These are phyloP conservation scores for Vigna unguiculata DNA, from an alignment of 306 rosid genomes.

Conservation along the genomic window DNA sequence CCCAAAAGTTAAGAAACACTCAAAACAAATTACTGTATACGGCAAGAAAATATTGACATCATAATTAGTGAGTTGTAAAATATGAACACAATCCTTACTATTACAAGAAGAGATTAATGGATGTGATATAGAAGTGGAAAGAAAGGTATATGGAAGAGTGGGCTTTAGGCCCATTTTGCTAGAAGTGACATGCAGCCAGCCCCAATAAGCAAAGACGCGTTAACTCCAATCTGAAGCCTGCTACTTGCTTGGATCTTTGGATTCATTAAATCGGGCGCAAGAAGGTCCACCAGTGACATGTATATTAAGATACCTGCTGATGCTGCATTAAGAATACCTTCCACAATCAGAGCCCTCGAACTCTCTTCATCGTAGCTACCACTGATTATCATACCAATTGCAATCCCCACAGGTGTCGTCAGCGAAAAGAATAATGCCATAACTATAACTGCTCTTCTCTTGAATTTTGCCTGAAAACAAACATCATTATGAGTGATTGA, in stretches of 20 bases:
- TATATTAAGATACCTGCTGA: slow-evolving; percentile 48
- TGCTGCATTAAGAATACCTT: slow-evolving; percentile 35
- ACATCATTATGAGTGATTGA: too few species aligned
- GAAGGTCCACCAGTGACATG: slow-evolving; percentile 61
- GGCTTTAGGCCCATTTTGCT: slow-evolving; percentile 52
- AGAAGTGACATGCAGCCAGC: slow-evolving; percentile 56
- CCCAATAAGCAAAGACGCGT: slow-evolving; percentile 51
- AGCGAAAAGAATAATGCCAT: slow-evolving; percentile 59
- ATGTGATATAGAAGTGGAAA: too few species aligned
- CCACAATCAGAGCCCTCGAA: slow-evolving; percentile 44
- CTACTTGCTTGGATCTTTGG: slow-evolving; percentile 46
- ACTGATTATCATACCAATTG: slow-evolving; percentile 47
- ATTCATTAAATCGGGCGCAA: slow-evolving; percentile 60
- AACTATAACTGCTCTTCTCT: slow-evolving; percentile 25
- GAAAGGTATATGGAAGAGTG: neutral
- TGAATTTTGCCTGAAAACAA: slow-evolving; percentile 48
- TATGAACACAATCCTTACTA: too few species aligned
- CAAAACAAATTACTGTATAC: too few species aligned
- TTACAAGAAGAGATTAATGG: too few species aligned
- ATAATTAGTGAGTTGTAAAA: too few species aligned
- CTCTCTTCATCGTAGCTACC: slow-evolving; percentile 39
- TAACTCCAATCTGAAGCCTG: slow-evolving; percentile 35
- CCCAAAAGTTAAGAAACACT: too few species aligned
- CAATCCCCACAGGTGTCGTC: slow-evolving; percentile 64
- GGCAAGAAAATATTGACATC: too few species aligned